Conservation (phyloP, 2,329 filamentous ascomycete genomes). For the Claviceps maximensis region DNA sequence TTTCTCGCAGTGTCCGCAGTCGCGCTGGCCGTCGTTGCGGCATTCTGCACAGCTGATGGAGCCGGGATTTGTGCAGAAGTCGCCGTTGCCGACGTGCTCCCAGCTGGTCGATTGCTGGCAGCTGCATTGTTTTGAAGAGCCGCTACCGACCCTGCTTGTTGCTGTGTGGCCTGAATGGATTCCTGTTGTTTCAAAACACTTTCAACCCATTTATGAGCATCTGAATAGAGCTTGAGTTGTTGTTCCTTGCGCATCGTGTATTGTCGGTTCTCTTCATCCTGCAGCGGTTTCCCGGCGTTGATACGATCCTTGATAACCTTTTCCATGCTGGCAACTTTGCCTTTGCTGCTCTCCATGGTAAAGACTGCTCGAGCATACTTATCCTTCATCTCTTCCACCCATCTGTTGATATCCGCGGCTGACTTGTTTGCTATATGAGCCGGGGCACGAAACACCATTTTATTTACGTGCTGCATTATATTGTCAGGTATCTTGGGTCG, state of each 20-base stretch:
- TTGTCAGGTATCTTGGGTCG: slow-evolving; percentile 26
- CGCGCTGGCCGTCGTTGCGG: slow-evolving; percentile 27
- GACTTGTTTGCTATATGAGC: slow-evolving; percentile 27
- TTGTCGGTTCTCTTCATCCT: slow-evolving; percentile 33
- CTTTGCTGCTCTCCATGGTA: slow-evolving; percentile 34
- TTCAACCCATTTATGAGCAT: slow-evolving; percentile 35
- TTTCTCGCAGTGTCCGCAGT: slow-evolving; percentile 33
- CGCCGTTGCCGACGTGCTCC: slow-evolving; percentile 11
- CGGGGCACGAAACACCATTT: slow-evolving; percentile 34
- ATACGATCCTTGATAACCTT: slow-evolving; percentile 27
- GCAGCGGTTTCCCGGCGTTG: slow-evolving; percentile 29
- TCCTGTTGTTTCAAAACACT: slow-evolving; percentile 33
- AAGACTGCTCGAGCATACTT: slow-evolving; percentile 35
- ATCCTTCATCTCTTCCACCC: slow-evolving; percentile 33
- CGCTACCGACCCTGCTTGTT: slow-evolving; percentile 6
- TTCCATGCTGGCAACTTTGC: slow-evolving; percentile 29
- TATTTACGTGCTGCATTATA: slow-evolving; percentile 33
- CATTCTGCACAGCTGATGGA: slow-evolving; percentile 18
- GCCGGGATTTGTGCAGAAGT: slow-evolving; percentile 14
- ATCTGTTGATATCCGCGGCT: slow-evolving; percentile 32
- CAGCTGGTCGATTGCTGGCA: slow-evolving; percentile 13
- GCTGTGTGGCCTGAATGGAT: slow-evolving; percentile 15
- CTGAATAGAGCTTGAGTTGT: slow-evolving; percentile 30
- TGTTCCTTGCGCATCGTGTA: slow-evolving; percentile 30
- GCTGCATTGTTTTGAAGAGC: slow-evolving; percentile 10